Base-by-base conservation (phyloP, 2,329 filamentous ascomycete species). In the Stachybotrys chartarum region DNA sequence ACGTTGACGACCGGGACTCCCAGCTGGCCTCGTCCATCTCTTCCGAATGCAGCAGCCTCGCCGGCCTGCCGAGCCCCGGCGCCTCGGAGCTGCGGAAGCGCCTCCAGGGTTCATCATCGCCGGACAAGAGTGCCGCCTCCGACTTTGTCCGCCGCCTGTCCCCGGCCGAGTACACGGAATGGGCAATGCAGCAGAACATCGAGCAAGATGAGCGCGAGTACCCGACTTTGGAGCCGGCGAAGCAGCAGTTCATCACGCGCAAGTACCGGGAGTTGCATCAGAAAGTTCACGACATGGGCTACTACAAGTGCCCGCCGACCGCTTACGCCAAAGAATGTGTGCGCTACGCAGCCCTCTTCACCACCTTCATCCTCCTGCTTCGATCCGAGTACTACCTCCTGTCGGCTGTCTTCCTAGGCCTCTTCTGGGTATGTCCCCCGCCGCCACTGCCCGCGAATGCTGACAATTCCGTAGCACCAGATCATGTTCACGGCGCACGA, bases 401-500 rank as follows among this genome's bases (percentile, higher is more conserved):
- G 1, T 84, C 82, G 3, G 80, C 82, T 42, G 59, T 78, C 17
- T 83, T 80, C 59, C 67, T 87, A n/a, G 84, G 84, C 4, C 55
- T 82, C 14, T 85, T 86, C 65, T 86, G 83, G 81, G 78, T 81
- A 70, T 46, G 68, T 65, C 30, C 6, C 46, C 35, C 35, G 10
- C 35, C 35, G 35, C 35, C 35, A 42, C 35, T 5, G 3, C 14
- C 8, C 39, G 24, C 8, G 3, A 14, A 49, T 18, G 52, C 59
- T 64, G 54, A 65, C 66, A 2, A 49, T 52, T 51, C 14, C 48
- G 5, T 59, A 81, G 82, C 83, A 86, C 62, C 84, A 86, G 71
- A 80, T 87, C 70, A 85, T 87, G 80, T 87, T 87, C 67, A 78
- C 79, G 0, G 84, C 83, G 5, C 84, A 87, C 63, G 84, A 87